Percentiles rank a stretch among this genome's conserved stretches.
Evolutionary conservation across 352 stramenopile species (phyloP).

Genomic region (Phytophthora europaea): DNA sequence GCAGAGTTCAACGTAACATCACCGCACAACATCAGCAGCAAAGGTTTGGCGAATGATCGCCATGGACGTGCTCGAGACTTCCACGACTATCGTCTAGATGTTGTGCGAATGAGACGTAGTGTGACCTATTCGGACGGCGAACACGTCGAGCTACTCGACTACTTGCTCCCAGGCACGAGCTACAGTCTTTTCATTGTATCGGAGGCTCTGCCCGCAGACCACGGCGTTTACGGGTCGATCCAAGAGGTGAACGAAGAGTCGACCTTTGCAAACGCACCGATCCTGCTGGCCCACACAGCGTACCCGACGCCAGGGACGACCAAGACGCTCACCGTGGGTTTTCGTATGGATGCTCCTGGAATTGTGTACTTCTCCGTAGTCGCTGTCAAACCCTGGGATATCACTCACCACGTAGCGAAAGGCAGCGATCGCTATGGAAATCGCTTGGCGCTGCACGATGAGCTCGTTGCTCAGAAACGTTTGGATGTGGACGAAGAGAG

Average conservation of each 20-base stretch:
- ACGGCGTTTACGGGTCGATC: constrained; percentile 70
- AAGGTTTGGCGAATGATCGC: constrained; percentile 30
- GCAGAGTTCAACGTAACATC: constrained; percentile 77
- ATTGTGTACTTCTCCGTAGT: constrained; percentile 74
- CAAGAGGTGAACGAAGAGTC: constrained; percentile 52
- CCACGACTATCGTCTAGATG: constrained; percentile 71
- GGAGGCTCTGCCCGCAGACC: constrained; percentile 54
- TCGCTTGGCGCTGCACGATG: constrained; percentile 65
- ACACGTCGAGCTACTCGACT: constrained; percentile 72
- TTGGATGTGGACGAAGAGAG: constrained; percentile 45
- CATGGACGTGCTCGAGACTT: constrained; percentile 34
- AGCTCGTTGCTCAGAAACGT: constrained; percentile 52
- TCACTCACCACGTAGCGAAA: constrained; percentile 46
- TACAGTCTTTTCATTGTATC: constrained; percentile 77
- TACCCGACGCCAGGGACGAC: constrained; percentile 66
- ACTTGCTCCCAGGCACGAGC: constrained; percentile 61
- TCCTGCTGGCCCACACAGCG: constrained; percentile 71
- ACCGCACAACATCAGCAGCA: constrained; percentile 81
- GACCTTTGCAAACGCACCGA: constrained; percentile 73
- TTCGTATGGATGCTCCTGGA: constrained; percentile 65
- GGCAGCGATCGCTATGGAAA: constrained; percentile 74
- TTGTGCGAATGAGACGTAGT: constrained; percentile 61
- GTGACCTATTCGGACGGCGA: constrained; percentile 36
- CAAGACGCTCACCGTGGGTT: constrained; percentile 64
- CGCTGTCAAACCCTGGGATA: constrained; percentile 45